Base-by-base conservation (phyloP, 2,329 filamentous ascomycete genomes). In the Hymenoscyphus occultus region DNA sequence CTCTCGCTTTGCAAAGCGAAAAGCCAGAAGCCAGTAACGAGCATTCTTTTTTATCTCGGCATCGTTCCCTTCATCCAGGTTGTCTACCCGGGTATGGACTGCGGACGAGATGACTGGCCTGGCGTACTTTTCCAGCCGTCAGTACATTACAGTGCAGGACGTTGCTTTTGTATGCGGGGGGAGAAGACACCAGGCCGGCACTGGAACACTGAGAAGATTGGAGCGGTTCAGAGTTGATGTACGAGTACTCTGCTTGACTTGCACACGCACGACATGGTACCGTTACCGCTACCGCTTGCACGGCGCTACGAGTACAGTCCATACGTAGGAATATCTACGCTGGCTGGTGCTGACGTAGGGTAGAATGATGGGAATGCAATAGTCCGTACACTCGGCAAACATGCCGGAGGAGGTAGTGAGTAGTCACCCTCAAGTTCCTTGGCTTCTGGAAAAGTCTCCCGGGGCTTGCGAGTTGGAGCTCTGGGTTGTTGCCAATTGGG, bases 21-120 rank as follows among this genome's bases (percentile, higher is more conserved):
- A 28, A 28, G 28, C 28, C 28, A 28, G 28, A n/a, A n/a, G n/a
- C n/a, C 6, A 40, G 45, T 19, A 22, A n/a, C 31, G 60, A 62
- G 45, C 28, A 19, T 32, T 57, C 28, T 28, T 28, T 28, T 28
- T 28, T 28, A 3, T 48, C 40, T 31, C 60, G 60, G 48, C 28
- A 51, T 62, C 45, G 14, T 28, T 35, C 60, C 48, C 35, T 61
- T 61, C 60, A 56, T 56, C 45, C 60, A 61, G 45, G 56, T 42
- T 56, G 48, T 22, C 45, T 22, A 3, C 28, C 28, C 28, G 28
- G 28, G 28, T 28, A 28, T 31, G n/a, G 22, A 40, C n/a, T 51
- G 16, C 45, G 45, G 42, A 19, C 19, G 16, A 48, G 42, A 16
- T 48, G 42, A 48, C 16, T 48, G 45, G 45, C 12, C 13, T 54